Percentiles rank a stretch among this genome's conserved stretches.
These are phyloP conservation scores for Talaromyces sp. DNA, from an alignment of 2,329 filamentous ascomycete species.

Conservation along the genomic window DNA sequence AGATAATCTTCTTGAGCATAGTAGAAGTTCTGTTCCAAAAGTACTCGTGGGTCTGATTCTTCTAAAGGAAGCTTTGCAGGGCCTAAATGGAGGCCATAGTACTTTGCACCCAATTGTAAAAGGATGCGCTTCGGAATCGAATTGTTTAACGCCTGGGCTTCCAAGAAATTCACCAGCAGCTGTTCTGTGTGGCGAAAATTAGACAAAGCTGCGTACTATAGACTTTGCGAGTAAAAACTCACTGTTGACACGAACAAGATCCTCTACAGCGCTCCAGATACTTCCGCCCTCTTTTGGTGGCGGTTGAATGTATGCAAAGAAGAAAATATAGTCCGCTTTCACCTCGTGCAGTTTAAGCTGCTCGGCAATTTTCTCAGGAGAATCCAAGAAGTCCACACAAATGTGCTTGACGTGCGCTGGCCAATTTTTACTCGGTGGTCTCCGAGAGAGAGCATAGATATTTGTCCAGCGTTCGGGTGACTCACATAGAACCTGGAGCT, in stretches of 20 bases:
- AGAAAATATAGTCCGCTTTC: conserved; percentile 21
- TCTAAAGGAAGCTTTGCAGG: conserved; percentile 5
- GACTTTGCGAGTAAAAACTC: background rate
- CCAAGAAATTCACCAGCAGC: background rate
- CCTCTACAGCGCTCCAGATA: conserved; percentile 12
- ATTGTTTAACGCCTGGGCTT: background rate
- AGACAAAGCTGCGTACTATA: background rate
- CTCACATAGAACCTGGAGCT: background rate
- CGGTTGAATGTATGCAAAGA: conserved; percentile 15
- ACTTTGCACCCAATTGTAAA: conserved; percentile 9
- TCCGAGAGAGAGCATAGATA: background rate
- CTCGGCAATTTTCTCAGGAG: conserved; percentile 8
- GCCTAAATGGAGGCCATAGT: conserved; percentile 12
- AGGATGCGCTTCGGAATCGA: conserved; percentile 2
- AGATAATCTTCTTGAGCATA: conserved; percentile 12
- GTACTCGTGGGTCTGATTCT: conserved; percentile 12
- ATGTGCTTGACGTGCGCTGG: background rate
- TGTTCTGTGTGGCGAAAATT: background rate
- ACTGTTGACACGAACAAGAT: conserved; percentile 11
- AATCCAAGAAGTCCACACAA: background rate
- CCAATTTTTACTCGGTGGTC: background rate
- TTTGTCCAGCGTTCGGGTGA: background rate
- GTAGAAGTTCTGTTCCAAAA: conserved; percentile 13
- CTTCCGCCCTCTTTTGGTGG: conserved; percentile 26
- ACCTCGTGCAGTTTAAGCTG: conserved; percentile 23